These are phyloP conservation scores for Neltuma alba DNA, from an alignment of 306 rosid species.

Conservation along the genomic window DNA sequence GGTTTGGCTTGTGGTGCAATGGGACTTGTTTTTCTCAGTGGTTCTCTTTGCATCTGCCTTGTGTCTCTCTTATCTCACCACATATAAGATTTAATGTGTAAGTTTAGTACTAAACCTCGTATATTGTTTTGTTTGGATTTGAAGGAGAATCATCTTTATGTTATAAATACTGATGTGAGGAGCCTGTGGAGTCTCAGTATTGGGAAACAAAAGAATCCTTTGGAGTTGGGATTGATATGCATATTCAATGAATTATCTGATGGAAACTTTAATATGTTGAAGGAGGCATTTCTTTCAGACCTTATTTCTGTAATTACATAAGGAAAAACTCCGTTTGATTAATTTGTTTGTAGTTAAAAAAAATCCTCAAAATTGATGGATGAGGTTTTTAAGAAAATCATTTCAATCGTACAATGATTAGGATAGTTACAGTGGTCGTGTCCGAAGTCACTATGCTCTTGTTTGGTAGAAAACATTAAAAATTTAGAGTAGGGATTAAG, in stretches of 20 bases:
- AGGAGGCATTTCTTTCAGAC: not conserved
- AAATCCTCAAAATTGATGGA: not conserved
- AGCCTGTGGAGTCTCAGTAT: not conserved
- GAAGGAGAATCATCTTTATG: not conserved
- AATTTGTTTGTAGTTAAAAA: not conserved
- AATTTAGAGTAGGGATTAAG: too few species aligned
- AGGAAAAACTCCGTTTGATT: not conserved
- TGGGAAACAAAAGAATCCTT: not conserved
- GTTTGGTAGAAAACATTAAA: too few species aligned
- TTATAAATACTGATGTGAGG: not conserved
- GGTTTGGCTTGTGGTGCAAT: slow-evolving; percentile 47
- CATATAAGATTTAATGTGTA: not conserved
- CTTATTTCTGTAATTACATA: not conserved
- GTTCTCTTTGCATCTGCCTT: slow-evolving; percentile 48
- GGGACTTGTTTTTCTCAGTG: slow-evolving; percentile 55
- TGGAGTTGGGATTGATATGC: not conserved
- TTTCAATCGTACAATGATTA: too few species aligned
- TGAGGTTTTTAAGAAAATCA: too few species aligned
- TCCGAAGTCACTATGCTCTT: too few species aligned
- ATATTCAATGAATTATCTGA: not conserved
- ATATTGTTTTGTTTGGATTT: not conserved
- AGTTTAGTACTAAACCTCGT: not conserved
- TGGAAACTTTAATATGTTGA: not conserved
- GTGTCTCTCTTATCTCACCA: slow-evolving; percentile 40
- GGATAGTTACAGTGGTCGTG: too few species aligned